phyloP scores from a whole-genome alignment of 257 asterid species.

The Echium plantagineum region DNA sequence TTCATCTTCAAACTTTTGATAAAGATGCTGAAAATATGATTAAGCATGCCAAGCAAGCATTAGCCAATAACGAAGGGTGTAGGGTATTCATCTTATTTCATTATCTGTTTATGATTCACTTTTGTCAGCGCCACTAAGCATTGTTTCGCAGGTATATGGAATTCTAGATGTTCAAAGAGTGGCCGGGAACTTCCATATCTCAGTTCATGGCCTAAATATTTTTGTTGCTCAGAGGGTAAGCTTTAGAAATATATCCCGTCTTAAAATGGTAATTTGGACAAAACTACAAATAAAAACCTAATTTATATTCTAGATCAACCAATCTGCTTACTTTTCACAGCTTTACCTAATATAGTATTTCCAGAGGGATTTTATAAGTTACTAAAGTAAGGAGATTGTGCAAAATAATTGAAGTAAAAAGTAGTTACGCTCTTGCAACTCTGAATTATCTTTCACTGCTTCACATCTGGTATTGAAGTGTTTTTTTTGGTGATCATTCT shows the following conservation, averaged over 20 bases:
- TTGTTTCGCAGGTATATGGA: slow-evolving; percentile 68
- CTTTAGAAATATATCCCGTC: neutral
- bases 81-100: slow-evolving; percentile 39
- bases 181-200: slow-evolving; percentile 97
- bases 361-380: too few species aligned
- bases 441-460: too few species aligned
- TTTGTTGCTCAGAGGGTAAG: slow-evolving; percentile 89
- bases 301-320: neutral
- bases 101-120: slow-evolving; percentile 1
- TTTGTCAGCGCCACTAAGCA: slow-evolving; percentile 1
- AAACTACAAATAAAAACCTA: neutral
- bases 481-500: too few species aligned
- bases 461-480: too few species aligned
- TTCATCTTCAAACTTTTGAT: slow-evolving; percentile 61
- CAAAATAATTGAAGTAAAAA: too few species aligned
- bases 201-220: slow-evolving; percentile 87
- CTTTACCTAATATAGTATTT: too few species aligned
- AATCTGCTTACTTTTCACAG: too few species aligned
- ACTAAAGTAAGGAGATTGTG: too few species aligned
- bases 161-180: slow-evolving; percentile 95
- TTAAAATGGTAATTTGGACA: too few species aligned
- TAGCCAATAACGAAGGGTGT: slow-evolving; percentile 89
- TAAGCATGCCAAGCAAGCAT: slow-evolving; percentile 77
- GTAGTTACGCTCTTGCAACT: too few species aligned
- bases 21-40: slow-evolving; percentile 72